Base-by-base conservation (phyloP, 2,329 filamentous ascomycete genomes). In the Penicillium hesseltinei region DNA sequence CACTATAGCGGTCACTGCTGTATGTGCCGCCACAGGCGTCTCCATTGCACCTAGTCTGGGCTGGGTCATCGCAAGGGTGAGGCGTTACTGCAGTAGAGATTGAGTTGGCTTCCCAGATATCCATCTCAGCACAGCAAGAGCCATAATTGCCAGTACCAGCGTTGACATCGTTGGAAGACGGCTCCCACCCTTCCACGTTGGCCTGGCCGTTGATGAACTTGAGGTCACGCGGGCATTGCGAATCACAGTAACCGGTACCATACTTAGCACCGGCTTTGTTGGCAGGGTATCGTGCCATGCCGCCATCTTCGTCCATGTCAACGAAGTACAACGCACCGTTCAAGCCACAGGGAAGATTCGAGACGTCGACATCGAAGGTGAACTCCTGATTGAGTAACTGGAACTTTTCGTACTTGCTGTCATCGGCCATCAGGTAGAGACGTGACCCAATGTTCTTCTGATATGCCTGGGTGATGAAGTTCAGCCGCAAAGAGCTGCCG, bases 281-380 rank as follows among this genome's bases (percentile, higher is more conserved):
- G 38, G 71, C 75, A 0, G 77, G 66, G 66, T 81, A 82, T 63
- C 75, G 77, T 59, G 73, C 66, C 54, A 78, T 65, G 27, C 85
- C 86, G 61, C 88, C 88, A 65, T 86, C 82, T 17, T 77, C 75
- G 4, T 82, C 79, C 71, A 88, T 88, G 63, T 81, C 76, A 19
- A 82, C 77, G 47, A 88, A 79, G 74, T 90, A 90, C 46, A 90
- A 76, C 43, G 87, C 87, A 55, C 87, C 88, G 73, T 91, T 90
- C 60, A 90, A 73, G 60, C 88, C 88, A 66, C 88, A 90, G 60
- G 83, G 82, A 25, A 88, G 77, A 64, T 83, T 81, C 44, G 86
- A 88, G 40, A 89, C 84, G 69, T 90, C 87, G 33, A 89, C 87
- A 58, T 89, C 86, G 62, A 90, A 89, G 54, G 84, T 86, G 74